These are phyloP conservation scores for Herpetomonas samuelpessoai DNA, from an alignment of 208 protist species.

Conservation along the genomic window DNA sequence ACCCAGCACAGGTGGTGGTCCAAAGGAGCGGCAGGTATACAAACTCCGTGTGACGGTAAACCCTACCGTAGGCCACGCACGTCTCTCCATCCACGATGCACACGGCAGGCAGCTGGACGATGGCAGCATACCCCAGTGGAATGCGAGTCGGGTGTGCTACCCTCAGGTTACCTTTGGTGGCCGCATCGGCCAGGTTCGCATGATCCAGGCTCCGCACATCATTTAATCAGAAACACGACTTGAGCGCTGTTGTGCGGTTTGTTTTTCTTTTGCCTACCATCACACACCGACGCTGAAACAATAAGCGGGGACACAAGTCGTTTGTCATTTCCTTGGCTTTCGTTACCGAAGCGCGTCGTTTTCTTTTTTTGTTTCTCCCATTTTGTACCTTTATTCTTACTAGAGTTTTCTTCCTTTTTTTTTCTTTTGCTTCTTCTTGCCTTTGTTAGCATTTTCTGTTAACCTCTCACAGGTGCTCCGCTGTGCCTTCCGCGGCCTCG, in stretches of 20 bases:
- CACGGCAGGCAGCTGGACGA: slow-evolving; percentile 69
- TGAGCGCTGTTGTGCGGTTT: too few species aligned
- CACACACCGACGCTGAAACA: slow-evolving; percentile 10
- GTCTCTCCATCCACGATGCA: slow-evolving; percentile 70
- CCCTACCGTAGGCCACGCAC: slow-evolving; percentile 54
- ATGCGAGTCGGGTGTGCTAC: slow-evolving; percentile 53
- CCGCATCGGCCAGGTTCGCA: slow-evolving; percentile 56
- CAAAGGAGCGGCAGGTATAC: slow-evolving; percentile 21
- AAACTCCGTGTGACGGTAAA: slow-evolving; percentile 55
- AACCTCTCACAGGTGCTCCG: too few species aligned
- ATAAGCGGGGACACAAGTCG: slow-evolving; percentile 6
- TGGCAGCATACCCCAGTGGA: slow-evolving; percentile 81
- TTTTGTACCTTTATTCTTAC: neutral
- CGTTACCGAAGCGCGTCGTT: neutral
- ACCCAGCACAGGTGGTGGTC: slow-evolving; percentile 5
- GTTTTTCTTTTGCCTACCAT: too few species aligned
- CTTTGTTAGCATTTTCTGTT: slow-evolving; percentile 5
- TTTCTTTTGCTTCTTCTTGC: neutral
- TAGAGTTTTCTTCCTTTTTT: slow-evolving; percentile 8
- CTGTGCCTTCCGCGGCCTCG: too few species aligned
- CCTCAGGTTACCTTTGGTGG: slow-evolving; percentile 87
- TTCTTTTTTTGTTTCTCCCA: neutral
- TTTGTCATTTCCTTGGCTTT: neutral
- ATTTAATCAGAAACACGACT: slow-evolving; percentile 21
- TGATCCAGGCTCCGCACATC: slow-evolving; percentile 51